Base-by-base conservation (phyloP, 352 stramenopile species). In the Pythium chondricola region DNA sequence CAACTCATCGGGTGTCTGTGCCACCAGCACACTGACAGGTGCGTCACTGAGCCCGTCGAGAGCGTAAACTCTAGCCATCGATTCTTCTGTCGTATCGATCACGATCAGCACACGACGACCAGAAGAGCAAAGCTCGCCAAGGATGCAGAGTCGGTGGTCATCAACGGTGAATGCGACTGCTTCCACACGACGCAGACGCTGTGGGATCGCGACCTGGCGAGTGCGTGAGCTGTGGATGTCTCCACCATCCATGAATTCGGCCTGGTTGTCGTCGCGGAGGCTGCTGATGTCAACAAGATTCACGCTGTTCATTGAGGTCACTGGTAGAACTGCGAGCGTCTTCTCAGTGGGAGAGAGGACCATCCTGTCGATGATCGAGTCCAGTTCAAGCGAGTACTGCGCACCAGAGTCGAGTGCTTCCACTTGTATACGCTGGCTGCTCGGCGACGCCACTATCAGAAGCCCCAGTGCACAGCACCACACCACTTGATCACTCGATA, bases 1-100 rank as follows among this genome's bases (percentile, higher is more conserved):
- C 24, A 63, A 63, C 37, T 63, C 56, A 8, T 41, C 21, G 3
- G 42, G 32, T 4, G 48, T 55, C 38, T 58, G 48, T n/a, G 40
- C 49, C 16, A 55, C 0, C 17, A 63, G 36, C 2, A 36, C 31
- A 4, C 30, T 51, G 17, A 58, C 32, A 3, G 26, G 11, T 17
- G 43, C 21, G 1, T 21, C 6, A 13, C 17, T 42, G 17, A 38
- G 18, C 0, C 2, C 16, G 13, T 36, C 9, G 16, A 55, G 7
- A 7, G 10, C 18, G 6, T 26, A n/a, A n/a, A n/a, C n/a, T n/a
- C n/a, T n/a, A n/a, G n/a, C n/a, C n/a, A n/a, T n/a, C n/a, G n/a
- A n/a, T 17, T 29, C 27, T 7, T 35, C 40, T 14, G n/a, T 17
- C 13, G 56, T 48, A 25, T 57, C 54, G 8, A 62, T 3, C 13